Percentiles rank a stretch among this genome's conserved stretches.
Evolutionary conservation across 352 stramenopile species (phyloP).

Genomic region (Globisporangium spiculum): DNA sequence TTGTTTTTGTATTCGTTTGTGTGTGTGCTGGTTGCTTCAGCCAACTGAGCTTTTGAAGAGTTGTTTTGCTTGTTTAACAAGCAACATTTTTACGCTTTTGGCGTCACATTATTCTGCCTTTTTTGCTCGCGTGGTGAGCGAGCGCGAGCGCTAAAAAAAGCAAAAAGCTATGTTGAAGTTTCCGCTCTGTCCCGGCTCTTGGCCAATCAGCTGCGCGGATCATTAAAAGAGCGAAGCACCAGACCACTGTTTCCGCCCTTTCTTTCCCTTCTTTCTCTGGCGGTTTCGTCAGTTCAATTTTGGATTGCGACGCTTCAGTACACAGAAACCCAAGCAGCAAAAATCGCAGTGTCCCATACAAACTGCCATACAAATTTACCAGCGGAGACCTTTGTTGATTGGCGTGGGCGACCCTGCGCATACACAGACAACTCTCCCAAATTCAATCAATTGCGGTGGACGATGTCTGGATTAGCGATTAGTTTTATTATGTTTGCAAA

Average conservation of each 20-base stretch:
- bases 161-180: conserved; percentile 13
- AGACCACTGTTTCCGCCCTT: not conserved
- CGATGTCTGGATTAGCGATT: not conserved
- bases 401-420: not conserved
- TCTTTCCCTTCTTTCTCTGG: not conserved
- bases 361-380: not conserved
- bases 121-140: no score
- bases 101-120: no score
- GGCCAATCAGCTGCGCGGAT: conserved; percentile 7
- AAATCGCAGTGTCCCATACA: not conserved
- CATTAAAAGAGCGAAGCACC: conserved; percentile 8
- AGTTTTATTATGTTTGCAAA: not conserved
- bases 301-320: not conserved
- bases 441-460: not conserved
- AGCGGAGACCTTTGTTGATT: not conserved
- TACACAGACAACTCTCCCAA: not conserved
- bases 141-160: no score
- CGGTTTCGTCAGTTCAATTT: conserved; percentile 3
- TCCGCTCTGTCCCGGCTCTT: not conserved
- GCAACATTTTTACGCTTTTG: no score
- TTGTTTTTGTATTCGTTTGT: no score
- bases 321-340: conserved; percentile 2
- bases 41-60: no score
- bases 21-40: no score
- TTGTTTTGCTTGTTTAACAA: no score